Evolutionary conservation across 306 rosid species (phyloP).

Genomic region (Calophaca sinica): DNA sequence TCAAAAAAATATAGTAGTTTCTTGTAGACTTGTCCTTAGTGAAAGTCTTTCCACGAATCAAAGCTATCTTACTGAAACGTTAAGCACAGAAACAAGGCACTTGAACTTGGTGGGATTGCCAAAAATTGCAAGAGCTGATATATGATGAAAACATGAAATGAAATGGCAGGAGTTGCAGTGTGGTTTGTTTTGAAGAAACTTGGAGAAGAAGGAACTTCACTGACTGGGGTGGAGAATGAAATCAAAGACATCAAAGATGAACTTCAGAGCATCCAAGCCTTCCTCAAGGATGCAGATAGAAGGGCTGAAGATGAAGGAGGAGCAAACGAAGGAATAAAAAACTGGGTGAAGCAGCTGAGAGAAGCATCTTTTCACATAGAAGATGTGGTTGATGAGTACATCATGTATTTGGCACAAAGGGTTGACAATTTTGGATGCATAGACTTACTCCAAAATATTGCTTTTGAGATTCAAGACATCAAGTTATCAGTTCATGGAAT

Average conservation of each 20-base stretch:
- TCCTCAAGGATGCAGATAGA: slow-evolving; percentile 27
- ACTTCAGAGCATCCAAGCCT: not conserved
- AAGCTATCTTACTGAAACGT: no score
- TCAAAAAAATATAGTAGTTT: no score
- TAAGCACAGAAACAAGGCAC: no score
- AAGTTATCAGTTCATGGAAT: slow-evolving; percentile 13
- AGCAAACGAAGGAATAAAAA: not conserved
- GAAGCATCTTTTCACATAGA: slow-evolving; percentile 40
- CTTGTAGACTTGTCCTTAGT: not conserved
- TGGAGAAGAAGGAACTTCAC: not conserved
- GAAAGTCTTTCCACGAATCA: not conserved
- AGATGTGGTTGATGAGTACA: slow-evolving; percentile 38
- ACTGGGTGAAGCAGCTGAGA: slow-evolving; percentile 29
- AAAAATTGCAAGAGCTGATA: no score
- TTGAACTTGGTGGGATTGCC: no score
- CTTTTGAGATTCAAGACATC: slow-evolving; percentile 25
- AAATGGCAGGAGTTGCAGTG: slow-evolving; percentile 22
- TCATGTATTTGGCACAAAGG: slow-evolving; percentile 3
- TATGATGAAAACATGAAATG: not conserved
- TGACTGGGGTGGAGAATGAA: not conserved
- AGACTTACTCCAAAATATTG: not conserved
- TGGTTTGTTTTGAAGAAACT: not conserved
- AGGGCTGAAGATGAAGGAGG: not conserved
- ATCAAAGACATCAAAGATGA: slow-evolving; percentile 11
- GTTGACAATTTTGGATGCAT: not conserved